A percentile compares a stretch with the other conserved stretches of the same genome.
Conservation (phyloP, 1,139 yeast genomes). For the Saccharomyces pastorianus region DNA sequence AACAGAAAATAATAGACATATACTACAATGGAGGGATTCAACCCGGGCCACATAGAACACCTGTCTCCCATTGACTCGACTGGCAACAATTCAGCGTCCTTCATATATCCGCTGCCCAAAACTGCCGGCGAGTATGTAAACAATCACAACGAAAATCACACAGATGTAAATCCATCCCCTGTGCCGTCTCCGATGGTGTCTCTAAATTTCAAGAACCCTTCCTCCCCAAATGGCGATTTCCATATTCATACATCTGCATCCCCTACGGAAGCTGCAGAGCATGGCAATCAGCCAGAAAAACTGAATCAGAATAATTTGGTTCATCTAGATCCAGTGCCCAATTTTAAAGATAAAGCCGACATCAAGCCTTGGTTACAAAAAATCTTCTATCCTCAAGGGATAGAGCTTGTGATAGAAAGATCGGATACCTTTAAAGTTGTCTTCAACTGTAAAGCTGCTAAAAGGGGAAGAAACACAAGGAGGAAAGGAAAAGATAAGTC, state of each 20-base stretch:
- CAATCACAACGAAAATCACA: background rate
- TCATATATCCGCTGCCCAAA: background rate
- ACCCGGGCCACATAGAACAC: background rate
- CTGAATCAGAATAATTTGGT: slow-evolving; percentile 28
- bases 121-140: background rate
- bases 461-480: slow-evolving; percentile 25
- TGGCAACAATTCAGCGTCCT: background rate
- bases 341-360: slow-evolving; percentile 38
- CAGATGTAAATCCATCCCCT: background rate
- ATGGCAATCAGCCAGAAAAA: slow-evolving; percentile 8
- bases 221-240: background rate
- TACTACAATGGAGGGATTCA: background rate
- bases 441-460: slow-evolving; percentile 52
- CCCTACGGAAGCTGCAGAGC: background rate
- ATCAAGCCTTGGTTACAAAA: slow-evolving; percentile 66
- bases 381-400: slow-evolving; percentile 42
- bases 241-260: background rate
- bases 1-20: background rate
- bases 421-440: slow-evolving; percentile 62
- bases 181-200: background rate
- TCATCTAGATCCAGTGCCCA: slow-evolving; percentile 35
- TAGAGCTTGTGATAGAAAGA: slow-evolving; percentile 58
- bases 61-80: background rate
- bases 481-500: background rate
- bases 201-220: background rate